Conservation (phyloP, 331 rosid genomes). For the Stylosanthes scabra region DNA sequence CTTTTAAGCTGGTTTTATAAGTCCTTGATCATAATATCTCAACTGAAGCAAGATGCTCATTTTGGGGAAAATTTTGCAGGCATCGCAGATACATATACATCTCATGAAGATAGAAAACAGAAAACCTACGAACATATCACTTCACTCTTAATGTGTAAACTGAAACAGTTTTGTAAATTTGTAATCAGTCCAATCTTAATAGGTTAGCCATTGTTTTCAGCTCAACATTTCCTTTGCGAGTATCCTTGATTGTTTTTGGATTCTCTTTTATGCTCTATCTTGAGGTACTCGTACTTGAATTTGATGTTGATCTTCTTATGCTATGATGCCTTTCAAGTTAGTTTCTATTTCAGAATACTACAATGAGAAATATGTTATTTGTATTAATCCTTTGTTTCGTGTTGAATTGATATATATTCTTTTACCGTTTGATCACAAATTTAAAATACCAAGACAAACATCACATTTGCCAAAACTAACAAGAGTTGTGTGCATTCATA, state of each 20-base stretch:
- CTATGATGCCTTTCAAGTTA: neutral
- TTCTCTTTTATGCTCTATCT: neutral
- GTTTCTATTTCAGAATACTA: neutral
- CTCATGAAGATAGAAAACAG: neutral
- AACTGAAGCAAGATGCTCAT: constrained; percentile 21
- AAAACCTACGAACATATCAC: constrained; percentile 10
- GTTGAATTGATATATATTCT: neutral
- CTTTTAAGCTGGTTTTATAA: constrained; percentile 22
- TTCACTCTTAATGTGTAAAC: constrained; percentile 1
- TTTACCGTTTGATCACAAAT: too few species aligned
- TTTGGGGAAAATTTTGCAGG: constrained; percentile 9
- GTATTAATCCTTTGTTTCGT: neutral
- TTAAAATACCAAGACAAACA: neutral
- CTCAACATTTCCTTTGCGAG: too few species aligned
- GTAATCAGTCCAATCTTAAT: constrained; percentile 1
- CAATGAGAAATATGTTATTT: neutral
- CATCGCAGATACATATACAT: neutral
- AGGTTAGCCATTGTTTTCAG: constrained; percentile 30
- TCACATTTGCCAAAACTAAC: neutral
- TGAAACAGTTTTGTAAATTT: neutral
- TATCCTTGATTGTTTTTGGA: too few species aligned
- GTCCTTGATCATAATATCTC: neutral
- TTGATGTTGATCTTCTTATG: neutral
- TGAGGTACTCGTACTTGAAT: neutral
- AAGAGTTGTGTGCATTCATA: too few species aligned